A percentile compares a stretch with the other conserved stretches of the same genome.
Evolutionary conservation across 1,139 yeast species (phyloP).

Genomic region (Yamadazyma blattariae): DNA sequence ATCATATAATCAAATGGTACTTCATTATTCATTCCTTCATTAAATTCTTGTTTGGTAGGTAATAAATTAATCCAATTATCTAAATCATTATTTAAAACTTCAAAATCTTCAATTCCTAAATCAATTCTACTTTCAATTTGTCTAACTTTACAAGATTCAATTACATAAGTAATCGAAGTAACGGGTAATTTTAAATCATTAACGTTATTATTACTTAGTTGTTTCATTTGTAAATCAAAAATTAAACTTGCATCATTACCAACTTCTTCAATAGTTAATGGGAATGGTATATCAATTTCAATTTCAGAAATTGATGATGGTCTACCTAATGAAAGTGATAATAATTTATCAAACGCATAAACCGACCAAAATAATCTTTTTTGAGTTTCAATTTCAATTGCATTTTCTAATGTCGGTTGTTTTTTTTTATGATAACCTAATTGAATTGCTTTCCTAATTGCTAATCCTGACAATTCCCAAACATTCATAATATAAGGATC

Average conservation of each 20-base stretch:
- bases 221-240: slow-evolving; percentile 7
- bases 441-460: slow-evolving; percentile 12
- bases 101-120: slow-evolving; percentile 5
- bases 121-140: slow-evolving; percentile 19
- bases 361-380: slow-evolving; percentile 14
- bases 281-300: slow-evolving; percentile 12
- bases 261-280: slow-evolving; percentile 12
- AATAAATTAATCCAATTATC: slow-evolving; percentile 9
- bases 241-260: slow-evolving; percentile 5
- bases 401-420: slow-evolving; percentile 8
- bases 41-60: slow-evolving; percentile 10
- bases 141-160: slow-evolving; percentile 18
- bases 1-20: slow-evolving; percentile 12
- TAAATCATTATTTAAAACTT: slow-evolving; percentile 7
- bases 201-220: not conserved
- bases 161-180: slow-evolving; percentile 16
- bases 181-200: slow-evolving; percentile 13
- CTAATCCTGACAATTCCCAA: slow-evolving; percentile 15
- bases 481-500: slow-evolving; percentile 14
- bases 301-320: slow-evolving; percentile 10
- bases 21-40: slow-evolving; percentile 10
- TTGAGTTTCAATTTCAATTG: slow-evolving; percentile 10
- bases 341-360: slow-evolving; percentile 9
- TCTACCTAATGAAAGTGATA: slow-evolving; percentile 9
- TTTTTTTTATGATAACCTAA: slow-evolving; percentile 12